Base-by-base conservation (phyloP, 1,284 basidiomycete species). In the Exobasidium cylindrosporum region DNA sequence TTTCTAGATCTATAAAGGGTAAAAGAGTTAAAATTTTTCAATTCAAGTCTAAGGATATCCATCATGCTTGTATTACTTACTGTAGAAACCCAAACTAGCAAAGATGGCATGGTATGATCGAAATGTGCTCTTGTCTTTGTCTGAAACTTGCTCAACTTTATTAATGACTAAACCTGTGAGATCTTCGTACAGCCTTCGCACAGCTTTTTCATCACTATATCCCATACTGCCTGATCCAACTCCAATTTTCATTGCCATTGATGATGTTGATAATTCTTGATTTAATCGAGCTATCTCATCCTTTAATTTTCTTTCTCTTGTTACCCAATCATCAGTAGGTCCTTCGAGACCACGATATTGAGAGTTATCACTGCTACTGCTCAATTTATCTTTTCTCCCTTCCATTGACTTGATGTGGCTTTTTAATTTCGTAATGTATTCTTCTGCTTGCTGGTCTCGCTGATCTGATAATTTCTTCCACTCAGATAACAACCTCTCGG, bases 151-250 rank as follows among this genome's bases (percentile, higher is more conserved):
- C 40, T 61, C 60, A 21, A 60, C 60, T 24, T 50, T 26, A 11
- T 59, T 59, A 14, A 79, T 60, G 26, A 73, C 68, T 21, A 79
- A 60, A 3, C 77, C 77, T 7, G 77, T 79, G 7, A 79, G 63
- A 32, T 79, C 77, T 57, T 79, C 77, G 66, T 79, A 79, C 35
- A 79, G 66, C 44, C 69, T 68, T 11, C 76, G 70, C 6, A 79
- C 63, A 1, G 76, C 74, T 44, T 66, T 65, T 29, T 75, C 70
- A 57, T 75, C 73, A 24, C 52, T 60, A 5, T 43, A 35, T 24
- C 40, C 47, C 26, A 50, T 2, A 24, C 26, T 13, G n/a, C 13
- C 14, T 24, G 47, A 24, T 4, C 47, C 26, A 50, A 5, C 3
- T 3, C 26, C 26, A 4, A 24, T 4, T 24, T 28, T 21, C 17